A percentile compares a stretch with the other conserved stretches of the same genome.
phyloP scores from a whole-genome alignment of 495 filamentous ascomycete genomes.

The Massariosphaeria phaeospora region DNA sequence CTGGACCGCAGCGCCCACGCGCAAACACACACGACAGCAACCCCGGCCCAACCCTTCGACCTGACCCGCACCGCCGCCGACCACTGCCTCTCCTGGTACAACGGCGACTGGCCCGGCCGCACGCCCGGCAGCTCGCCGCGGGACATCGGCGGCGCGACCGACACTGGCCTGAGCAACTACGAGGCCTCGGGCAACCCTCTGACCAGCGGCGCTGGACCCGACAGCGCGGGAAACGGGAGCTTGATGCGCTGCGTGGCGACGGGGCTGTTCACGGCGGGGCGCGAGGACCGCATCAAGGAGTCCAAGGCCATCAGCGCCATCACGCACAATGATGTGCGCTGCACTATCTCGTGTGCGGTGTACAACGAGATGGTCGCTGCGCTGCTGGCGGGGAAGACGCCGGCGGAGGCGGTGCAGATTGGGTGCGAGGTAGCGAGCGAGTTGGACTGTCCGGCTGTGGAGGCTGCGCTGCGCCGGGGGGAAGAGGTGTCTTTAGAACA shows the following conservation, averaged over 20 bases:
- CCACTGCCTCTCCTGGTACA: constrained; percentile 12
- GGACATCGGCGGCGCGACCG: constrained; percentile 23
- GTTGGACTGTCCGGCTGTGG: constrained; percentile 11
- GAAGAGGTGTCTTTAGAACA: neutral
- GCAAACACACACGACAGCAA: neutral
- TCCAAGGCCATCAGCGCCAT: constrained; percentile 18
- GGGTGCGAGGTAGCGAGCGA: neutral
- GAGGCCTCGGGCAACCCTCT: neutral
- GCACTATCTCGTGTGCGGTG: constrained; percentile 19
- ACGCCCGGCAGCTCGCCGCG: constrained; percentile 5
- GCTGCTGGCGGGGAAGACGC: constrained; percentile 5
- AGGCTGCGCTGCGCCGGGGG: constrained; percentile 1
- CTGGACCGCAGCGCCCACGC: neutral
- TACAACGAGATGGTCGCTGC: constrained; percentile 30
- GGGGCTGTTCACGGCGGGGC: constrained; percentile 6
- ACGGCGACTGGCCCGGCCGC: constrained; percentile 24
- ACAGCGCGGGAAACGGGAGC: constrained; percentile 25
- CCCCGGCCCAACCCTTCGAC: neutral
- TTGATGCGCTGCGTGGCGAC: constrained; percentile 29
- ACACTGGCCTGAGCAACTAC: constrained; percentile 10
- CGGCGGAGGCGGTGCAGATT: constrained; percentile 13
- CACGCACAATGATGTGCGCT: constrained; percentile 27
- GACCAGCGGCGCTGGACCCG: constrained; percentile 9
- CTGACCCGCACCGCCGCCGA: constrained; percentile 20
- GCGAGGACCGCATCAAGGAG: constrained; percentile 8